phyloP scores from a whole-genome alignment of 2,329 filamentous ascomycete species.

The Fusarium kyushuense region DNA sequence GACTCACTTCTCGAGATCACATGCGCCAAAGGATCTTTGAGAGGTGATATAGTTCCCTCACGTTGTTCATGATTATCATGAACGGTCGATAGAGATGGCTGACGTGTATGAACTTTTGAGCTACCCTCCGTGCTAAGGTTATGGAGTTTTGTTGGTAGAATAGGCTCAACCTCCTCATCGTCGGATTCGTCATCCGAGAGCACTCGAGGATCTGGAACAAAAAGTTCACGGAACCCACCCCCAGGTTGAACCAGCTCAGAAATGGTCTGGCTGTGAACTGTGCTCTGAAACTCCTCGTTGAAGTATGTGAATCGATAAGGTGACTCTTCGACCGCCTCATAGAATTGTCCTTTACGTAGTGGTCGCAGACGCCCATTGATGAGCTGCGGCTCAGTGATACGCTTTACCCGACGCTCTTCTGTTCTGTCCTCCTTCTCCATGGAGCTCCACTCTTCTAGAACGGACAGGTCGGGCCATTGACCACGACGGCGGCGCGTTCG shows the following conservation, averaged over 20 bases:
- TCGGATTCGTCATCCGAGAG: constrained; percentile 80
- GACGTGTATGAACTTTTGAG: constrained; percentile 60
- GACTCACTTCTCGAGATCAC: constrained; percentile 53
- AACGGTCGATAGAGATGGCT: constrained; percentile 57
- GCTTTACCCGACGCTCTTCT: constrained; percentile 86
- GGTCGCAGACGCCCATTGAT: constrained; percentile 90
- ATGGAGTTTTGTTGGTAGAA: constrained; percentile 43
- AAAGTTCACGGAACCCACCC: constrained; percentile 85
- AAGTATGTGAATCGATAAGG: constrained; percentile 99
- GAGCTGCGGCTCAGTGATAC: constrained; percentile 92
- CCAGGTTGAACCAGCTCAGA: constrained; percentile 91
- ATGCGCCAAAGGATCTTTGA: constrained; percentile 50
- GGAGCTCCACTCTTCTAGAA: constrained; percentile 88
- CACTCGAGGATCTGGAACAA: constrained; percentile 85
- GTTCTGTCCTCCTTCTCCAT: constrained; percentile 88
- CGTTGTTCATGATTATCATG: constrained; percentile 37
- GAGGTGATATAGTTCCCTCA: constrained; percentile 48
- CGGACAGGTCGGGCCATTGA: constrained; percentile 87
- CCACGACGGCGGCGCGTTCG: constrained; percentile 70
- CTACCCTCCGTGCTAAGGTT: constrained; percentile 53
- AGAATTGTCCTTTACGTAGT: constrained; percentile 79
- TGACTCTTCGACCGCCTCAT: constrained; percentile 85
- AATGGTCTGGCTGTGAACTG: constrained; percentile 95
- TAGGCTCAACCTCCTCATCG: constrained; percentile 65
- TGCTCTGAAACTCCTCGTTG: constrained; percentile 96